Evolutionary conservation across 495 filamentous ascomycete species (phyloP).

Genomic region (Patellaria atrata): DNA sequence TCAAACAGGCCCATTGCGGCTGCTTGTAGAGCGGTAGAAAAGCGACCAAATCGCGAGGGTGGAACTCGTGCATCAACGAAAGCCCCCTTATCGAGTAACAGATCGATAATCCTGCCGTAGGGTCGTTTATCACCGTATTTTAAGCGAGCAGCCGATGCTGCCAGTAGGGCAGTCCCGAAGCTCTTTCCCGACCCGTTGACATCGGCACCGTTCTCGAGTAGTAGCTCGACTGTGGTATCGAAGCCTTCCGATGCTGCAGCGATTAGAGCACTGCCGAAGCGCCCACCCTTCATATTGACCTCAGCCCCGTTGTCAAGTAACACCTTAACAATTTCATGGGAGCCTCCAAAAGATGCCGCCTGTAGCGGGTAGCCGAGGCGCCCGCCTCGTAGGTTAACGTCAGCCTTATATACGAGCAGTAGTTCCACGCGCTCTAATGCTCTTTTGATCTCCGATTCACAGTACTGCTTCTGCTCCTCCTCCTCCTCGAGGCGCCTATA

Average conservation of each 20-base stretch:
- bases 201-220: conserved; percentile 5
- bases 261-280: conserved; percentile 1
- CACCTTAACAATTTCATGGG: background rate
- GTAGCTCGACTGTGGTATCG: conserved; percentile 2
- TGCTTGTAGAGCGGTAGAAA: background rate
- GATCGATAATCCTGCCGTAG: background rate
- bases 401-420: too few relatives aligned
- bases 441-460: too few relatives aligned
- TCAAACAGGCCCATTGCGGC: background rate
- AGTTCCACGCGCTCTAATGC: too few relatives aligned
- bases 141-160: conserved; percentile 5
- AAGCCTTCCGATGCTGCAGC: background rate
- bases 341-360: background rate
- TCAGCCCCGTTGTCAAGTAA: conserved; percentile 2
- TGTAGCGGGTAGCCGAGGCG: background rate
- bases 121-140: background rate
- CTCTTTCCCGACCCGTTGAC: too few relatives aligned
- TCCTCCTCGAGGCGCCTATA: too few relatives aligned
- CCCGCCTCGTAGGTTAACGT: conserved; percentile 3
- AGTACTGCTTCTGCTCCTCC: too few relatives aligned
- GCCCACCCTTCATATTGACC: background rate
- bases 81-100: background rate
- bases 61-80: too few relatives aligned
- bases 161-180: conserved; percentile 5
- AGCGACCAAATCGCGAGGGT: too few relatives aligned